These are phyloP conservation scores for Xylariaceae sp. DNA, from an alignment of 2,329 filamentous ascomycete genomes.

Conservation along the genomic window DNA sequence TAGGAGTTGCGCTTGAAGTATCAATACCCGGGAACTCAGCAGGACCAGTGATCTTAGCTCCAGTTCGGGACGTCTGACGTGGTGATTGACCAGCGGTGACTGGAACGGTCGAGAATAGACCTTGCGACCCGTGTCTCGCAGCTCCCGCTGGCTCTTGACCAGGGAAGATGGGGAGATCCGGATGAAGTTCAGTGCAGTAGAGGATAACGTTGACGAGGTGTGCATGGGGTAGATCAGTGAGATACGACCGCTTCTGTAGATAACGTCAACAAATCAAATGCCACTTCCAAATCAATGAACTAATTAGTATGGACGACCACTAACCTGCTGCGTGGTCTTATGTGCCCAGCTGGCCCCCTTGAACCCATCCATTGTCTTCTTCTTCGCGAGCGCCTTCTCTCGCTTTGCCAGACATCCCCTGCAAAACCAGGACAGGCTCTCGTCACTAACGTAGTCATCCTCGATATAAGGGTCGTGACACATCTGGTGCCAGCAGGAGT, in stretches of 20 bases:
- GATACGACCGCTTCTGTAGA: slow-evolving; percentile 56
- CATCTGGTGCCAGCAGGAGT: slow-evolving; percentile 73
- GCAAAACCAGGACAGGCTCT: slow-evolving; percentile 70
- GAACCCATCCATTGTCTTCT: slow-evolving; percentile 34
- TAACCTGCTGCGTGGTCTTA: slow-evolving; percentile 39
- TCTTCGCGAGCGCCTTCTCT: slow-evolving; percentile 40
- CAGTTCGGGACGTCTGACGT: slow-evolving; percentile 32
- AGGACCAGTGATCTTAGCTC: slow-evolving; percentile 29
- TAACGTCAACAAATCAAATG: too few relatives aligned
- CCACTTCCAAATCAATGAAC: too few relatives aligned
- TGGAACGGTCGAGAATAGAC: too few relatives aligned
- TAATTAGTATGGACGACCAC: too few relatives aligned
- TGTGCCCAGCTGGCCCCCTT: slow-evolving; percentile 36
- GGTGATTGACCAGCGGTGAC: slow-evolving; percentile 24
- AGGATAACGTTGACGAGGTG: slow-evolving; percentile 64
- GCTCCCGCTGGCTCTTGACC: slow-evolving; percentile 27
- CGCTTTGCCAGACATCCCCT: slow-evolving; percentile 52
- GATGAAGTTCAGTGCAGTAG: slow-evolving; percentile 56
- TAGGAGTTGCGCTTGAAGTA: slow-evolving; percentile 7
- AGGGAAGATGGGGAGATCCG: slow-evolving; percentile 63
- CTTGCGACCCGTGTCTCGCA: slow-evolving; percentile 25
- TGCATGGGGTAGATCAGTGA: slow-evolving; percentile 56
- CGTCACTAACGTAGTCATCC: slow-evolving; percentile 63
- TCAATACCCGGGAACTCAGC: slow-evolving; percentile 31
- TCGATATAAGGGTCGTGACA: slow-evolving; percentile 74